Conservation (phyloP, 306 rosid species). For the Begonia loranthoides region DNA sequence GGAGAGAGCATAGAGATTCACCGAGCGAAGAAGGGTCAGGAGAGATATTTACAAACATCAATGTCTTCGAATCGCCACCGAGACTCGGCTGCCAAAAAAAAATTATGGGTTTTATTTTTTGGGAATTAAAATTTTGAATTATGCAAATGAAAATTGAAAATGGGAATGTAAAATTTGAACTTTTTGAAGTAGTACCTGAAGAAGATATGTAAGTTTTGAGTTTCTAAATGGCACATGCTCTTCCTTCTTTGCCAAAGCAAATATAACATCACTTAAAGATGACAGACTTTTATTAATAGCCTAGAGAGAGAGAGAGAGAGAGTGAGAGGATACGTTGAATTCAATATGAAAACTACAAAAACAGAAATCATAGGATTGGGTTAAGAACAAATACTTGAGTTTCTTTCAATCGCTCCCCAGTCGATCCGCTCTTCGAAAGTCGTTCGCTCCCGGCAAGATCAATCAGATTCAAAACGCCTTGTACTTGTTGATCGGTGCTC, state of each 20-base stretch:
- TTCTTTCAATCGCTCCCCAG: conserved; percentile 88
- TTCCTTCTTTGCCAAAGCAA: conserved; percentile 92
- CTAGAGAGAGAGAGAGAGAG: conserved; percentile 15
- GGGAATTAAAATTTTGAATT: background rate
- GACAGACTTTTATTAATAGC: conserved; percentile 89
- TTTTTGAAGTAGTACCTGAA: conserved; percentile 47
- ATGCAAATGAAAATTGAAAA: background rate
- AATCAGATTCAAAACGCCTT: conserved; percentile 83
- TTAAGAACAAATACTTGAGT: conserved; percentile 54
- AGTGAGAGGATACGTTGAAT: too few species aligned
- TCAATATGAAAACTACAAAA: background rate
- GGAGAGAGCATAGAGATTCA: conserved; percentile 88
- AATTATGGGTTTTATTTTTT: background rate
- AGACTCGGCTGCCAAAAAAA: conserved; percentile 68
- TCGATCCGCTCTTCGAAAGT: conserved; percentile 89
- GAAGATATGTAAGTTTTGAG: conserved; percentile 96
- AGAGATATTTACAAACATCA: conserved; percentile 88
- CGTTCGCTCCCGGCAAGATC: conserved; percentile 99
- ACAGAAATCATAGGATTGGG: conserved; percentile 12
- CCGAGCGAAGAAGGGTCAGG: conserved; percentile 63
- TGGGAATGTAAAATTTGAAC: background rate
- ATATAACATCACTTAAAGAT: conserved; percentile 84
- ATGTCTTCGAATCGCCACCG: conserved; percentile 89
- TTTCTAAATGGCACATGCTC: conserved; percentile 86
- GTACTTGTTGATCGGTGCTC: conserved; percentile 96